Evolutionary conservation across 345 rosid species (phyloP).

Genomic region (Pseudoturritis turrita): DNA sequence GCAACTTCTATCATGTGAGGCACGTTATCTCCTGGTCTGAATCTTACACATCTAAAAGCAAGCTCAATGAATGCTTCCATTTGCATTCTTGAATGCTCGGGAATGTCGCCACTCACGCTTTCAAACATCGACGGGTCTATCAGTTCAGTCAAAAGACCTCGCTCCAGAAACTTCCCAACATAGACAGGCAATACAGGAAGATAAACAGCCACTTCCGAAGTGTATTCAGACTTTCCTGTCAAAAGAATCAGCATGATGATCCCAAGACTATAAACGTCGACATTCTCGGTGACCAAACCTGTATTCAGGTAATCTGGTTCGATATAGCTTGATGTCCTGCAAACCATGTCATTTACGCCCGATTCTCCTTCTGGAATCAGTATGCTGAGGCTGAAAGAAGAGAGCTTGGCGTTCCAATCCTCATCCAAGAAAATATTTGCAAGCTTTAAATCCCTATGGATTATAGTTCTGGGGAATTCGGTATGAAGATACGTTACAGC

Average conservation of each 20-base stretch:
- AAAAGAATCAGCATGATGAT: constrained; percentile 16
- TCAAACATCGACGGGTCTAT: constrained; percentile 16
- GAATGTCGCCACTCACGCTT: not conserved
- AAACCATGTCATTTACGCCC: constrained; percentile 4
- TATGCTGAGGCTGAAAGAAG: constrained; percentile 18
- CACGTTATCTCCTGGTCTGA: not conserved
- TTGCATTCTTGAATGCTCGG: not conserved
- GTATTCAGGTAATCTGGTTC: constrained; percentile 8
- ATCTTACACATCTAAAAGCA: constrained; percentile 24
- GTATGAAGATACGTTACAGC: constrained; percentile 23
- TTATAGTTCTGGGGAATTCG: constrained; percentile 13
- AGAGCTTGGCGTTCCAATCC: constrained; percentile 6
- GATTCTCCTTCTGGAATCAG: constrained; percentile 15
- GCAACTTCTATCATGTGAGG: constrained; percentile 14
- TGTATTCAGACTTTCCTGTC: constrained; percentile 14
- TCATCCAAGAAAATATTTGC: constrained; percentile 18
- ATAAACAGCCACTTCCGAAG: not conserved
- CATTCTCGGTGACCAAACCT: constrained; percentile 24
- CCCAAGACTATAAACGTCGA: constrained; percentile 15
- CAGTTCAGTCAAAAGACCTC: not conserved
- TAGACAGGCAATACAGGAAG: constrained; percentile 16
- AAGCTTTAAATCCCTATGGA: constrained; percentile 26
- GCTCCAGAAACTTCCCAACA: not conserved
- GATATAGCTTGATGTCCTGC: constrained; percentile 14
- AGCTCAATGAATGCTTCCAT: constrained; percentile 25